Conservation (phyloP, 352 stramenopile genomes). For the Phytopythium mirpurense region DNA sequence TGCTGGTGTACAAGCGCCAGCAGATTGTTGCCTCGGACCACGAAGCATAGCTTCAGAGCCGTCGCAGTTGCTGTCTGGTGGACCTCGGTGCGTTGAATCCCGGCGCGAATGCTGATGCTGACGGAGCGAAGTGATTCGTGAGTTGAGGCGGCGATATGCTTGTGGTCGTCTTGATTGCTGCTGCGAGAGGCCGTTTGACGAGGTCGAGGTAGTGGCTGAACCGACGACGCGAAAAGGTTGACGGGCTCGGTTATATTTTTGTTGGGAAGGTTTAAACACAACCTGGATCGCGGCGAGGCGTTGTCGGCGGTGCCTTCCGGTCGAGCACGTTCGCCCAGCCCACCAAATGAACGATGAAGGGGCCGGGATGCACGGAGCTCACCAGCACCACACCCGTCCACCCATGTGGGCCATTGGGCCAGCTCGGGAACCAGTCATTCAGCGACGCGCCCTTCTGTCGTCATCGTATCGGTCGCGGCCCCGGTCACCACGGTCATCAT, state of each 20-base stretch:
- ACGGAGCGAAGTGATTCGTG: neutral
- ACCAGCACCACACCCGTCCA: too few relatives aligned
- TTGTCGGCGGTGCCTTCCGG: slow-evolving; percentile 1
- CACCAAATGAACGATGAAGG: slow-evolving; percentile 1
- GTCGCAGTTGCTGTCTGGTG: neutral
- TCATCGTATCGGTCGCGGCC: slow-evolving; percentile 37
- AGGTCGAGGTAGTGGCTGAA: slow-evolving; percentile 17
- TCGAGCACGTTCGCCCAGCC: neutral
- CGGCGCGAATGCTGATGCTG: neutral
- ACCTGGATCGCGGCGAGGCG: slow-evolving; percentile 30
- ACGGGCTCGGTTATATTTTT: slow-evolving; percentile 63
- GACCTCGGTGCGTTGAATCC: neutral
- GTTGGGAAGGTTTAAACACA: slow-evolving; percentile 42
- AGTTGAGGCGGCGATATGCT: neutral
- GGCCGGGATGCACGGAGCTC: too few relatives aligned
- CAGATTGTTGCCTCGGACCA: neutral
- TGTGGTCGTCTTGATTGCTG: neutral
- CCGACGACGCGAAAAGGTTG: slow-evolving; percentile 29
- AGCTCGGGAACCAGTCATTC: neutral
- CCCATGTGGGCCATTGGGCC: slow-evolving; percentile 9
- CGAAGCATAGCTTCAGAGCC: neutral
- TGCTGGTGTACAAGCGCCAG: slow-evolving; percentile 59
- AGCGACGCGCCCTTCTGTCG: slow-evolving; percentile 27
- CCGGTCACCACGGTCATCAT: slow-evolving; percentile 52
- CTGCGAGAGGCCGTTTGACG: neutral